phyloP scores from a whole-genome alignment of 1,284 basidiomycete genomes.

The Trametes versicolor region DNA sequence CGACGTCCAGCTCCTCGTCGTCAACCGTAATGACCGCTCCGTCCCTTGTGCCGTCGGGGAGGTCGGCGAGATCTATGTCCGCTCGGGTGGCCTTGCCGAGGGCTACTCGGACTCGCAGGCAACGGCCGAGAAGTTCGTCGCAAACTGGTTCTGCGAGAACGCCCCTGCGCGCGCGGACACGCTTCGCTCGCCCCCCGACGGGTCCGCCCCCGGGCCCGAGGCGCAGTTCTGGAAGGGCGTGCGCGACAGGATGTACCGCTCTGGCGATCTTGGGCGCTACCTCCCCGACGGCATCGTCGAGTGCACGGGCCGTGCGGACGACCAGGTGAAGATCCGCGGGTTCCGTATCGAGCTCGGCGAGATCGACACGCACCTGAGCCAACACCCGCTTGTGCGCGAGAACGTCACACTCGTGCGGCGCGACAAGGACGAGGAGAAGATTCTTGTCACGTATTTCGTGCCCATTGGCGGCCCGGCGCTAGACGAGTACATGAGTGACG shows the following conservation, averaged over 20 bases:
- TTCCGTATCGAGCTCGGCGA: conserved; percentile 99
- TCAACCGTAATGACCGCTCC: conserved; percentile 92
- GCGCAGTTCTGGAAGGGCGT: conserved; percentile 95
- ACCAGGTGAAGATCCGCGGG: conserved; percentile 99
- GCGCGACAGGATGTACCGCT: conserved; percentile 97
- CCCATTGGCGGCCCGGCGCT: conserved; percentile 81
- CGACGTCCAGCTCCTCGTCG: conserved; percentile 97
- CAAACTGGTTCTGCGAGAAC: conserved; percentile 87
- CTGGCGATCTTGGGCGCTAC: conserved; percentile 96
- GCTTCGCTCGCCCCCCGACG: conserved; percentile 66
- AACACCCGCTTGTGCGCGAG: conserved; percentile 94
- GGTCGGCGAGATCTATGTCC: conserved; percentile 98
- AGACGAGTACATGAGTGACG: conserved; percentile 80
- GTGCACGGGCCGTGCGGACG: conserved; percentile 97
- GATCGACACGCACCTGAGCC: conserved; percentile 96
- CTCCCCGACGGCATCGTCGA: conserved; percentile 94
- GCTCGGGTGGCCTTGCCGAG: conserved; percentile 95
- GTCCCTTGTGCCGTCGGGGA: conserved; percentile 96
- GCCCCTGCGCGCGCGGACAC: conserved; percentile 71
- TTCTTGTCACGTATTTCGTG: conserved; percentile 98
- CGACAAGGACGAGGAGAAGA: conserved; percentile 99
- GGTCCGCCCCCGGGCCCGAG: conserved; percentile 70
- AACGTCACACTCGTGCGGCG: conserved; percentile 97
- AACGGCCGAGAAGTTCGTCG: conserved; percentile 91
- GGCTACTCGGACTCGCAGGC: conserved; percentile 92